These are phyloP conservation scores for Microcos paniculata DNA, from an alignment of 345 rosid genomes.

Conservation along the genomic window DNA sequence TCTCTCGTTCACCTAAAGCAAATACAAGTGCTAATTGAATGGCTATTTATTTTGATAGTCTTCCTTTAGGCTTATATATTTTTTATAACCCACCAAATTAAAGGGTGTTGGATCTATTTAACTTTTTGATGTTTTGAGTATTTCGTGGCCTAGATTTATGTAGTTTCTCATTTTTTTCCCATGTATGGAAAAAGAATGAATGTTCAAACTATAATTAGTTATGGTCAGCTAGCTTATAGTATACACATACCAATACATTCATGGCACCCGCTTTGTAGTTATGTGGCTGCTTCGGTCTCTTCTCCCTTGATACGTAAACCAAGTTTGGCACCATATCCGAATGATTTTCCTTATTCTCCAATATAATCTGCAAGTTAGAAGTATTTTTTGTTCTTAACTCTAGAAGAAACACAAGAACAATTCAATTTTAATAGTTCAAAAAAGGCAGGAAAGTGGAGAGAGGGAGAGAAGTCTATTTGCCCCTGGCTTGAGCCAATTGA, in stretches of 20 bases:
- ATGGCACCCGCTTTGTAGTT: constrained; percentile 75
- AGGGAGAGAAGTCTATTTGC: background rate
- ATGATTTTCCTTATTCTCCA: constrained; percentile 45
- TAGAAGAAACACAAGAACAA: background rate
- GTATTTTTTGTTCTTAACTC: background rate
- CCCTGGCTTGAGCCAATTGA: no score
- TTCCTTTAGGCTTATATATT: no score
- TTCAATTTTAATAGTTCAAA: background rate
- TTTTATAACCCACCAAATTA: no score
- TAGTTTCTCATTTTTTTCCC: no score
- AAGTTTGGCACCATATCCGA: constrained; percentile 48
- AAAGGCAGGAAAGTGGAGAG: background rate
- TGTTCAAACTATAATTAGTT: no score
- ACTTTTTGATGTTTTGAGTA: no score
- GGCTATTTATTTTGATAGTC: no score
- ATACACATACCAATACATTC: constrained; percentile 65
- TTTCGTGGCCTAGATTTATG: no score
- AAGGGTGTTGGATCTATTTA: no score
- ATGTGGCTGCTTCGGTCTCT: constrained; percentile 48
- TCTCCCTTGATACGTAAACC: constrained; percentile 65
- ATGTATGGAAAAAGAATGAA: no score
- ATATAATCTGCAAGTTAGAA: constrained; percentile 40
- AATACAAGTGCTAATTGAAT: background rate
- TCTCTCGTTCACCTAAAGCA: no score
- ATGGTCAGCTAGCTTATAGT: no score